A percentile compares a stretch with the other conserved stretches of the same genome.
phyloP scores from a whole-genome alignment of 176 grass and related monocot genomes.

The Ensete ventricosum region DNA sequence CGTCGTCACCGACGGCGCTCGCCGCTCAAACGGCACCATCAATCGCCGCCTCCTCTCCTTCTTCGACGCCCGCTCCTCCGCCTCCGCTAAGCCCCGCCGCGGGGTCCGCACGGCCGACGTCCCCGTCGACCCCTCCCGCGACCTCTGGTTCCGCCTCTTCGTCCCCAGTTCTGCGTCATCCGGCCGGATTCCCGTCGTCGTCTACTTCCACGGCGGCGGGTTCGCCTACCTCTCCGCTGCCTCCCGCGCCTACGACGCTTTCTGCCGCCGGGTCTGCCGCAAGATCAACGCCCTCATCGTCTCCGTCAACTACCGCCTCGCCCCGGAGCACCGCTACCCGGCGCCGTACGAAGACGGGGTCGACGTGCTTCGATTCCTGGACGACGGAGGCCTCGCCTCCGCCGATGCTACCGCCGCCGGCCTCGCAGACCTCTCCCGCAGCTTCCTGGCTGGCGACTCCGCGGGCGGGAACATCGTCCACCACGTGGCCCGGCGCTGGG shows the following conservation, averaged over 20 bases:
- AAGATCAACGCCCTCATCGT: conserved; percentile 30
- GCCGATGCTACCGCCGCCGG: conserved; percentile 7
- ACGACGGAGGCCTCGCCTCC: background rate
- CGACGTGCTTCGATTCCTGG: conserved; percentile 39
- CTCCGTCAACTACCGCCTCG: conserved; percentile 58
- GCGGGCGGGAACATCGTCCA: conserved; percentile 70
- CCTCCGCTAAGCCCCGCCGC: background rate
- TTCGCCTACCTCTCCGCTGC: conserved; percentile 44
- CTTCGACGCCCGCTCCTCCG: conserved; percentile 24
- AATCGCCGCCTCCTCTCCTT: conserved; percentile 44
- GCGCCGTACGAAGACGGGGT: conserved; percentile 53
- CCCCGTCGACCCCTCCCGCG: conserved; percentile 11
- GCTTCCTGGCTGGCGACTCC: conserved; percentile 61
- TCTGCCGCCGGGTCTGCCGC: conserved; percentile 39
- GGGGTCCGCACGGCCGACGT: background rate
- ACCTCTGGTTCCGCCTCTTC: conserved; percentile 46
- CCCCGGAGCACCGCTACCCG: conserved; percentile 50
- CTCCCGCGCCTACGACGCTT: conserved; percentile 24
- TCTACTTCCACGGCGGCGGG: conserved; percentile 64
- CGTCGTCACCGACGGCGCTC: conserved; percentile 31
- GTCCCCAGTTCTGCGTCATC: background rate
- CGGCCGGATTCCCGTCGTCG: conserved; percentile 26
- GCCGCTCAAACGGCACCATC: conserved; percentile 50
- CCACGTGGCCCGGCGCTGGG: conserved; percentile 54
- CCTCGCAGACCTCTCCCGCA: conserved; percentile 30